Percentiles rank a stretch among this genome's conserved stretches.
Evolutionary conservation across 495 filamentous ascomycete species (phyloP).

Genomic region (Acidomyces sp.): DNA sequence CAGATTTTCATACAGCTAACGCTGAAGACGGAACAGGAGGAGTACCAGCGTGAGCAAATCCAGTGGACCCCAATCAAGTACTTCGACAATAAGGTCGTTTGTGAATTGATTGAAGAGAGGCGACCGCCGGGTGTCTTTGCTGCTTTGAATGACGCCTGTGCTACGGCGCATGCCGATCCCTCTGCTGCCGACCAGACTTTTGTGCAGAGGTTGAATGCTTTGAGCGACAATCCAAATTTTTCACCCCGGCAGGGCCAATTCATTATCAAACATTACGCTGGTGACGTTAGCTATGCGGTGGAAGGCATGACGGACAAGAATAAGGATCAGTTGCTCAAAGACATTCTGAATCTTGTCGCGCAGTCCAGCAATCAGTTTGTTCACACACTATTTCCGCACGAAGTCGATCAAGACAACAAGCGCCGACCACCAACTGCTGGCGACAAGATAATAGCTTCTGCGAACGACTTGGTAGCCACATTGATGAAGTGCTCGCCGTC

Average conservation of each 20-base stretch:
- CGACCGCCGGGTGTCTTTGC: constrained; percentile 90
- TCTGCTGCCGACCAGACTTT: constrained; percentile 91
- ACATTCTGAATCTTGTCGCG: constrained; percentile 75
- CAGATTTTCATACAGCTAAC: constrained; percentile 99
- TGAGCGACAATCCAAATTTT: constrained; percentile 79
- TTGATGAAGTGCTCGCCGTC: constrained; percentile 94
- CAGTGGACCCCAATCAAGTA: constrained; percentile 99
- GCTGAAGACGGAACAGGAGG: constrained; percentile 91
- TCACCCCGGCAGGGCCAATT: constrained; percentile 89
- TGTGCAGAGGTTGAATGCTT: constrained; percentile 76
- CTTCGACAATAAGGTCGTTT: constrained; percentile 99
- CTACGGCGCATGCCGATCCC: constrained; percentile 90
- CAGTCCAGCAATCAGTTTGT: constrained; percentile 74
- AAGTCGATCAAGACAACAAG: constrained; percentile 93
- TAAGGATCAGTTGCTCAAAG: constrained; percentile 94
- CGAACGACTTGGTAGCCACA: constrained; percentile 88
- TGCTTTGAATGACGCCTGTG: constrained; percentile 92
- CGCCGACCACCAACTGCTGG: constrained; percentile 87
- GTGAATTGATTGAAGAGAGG: constrained; percentile 88
- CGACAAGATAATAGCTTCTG: constrained; percentile 92
- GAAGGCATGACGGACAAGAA: constrained; percentile 99
- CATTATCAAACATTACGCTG: constrained; percentile 97
- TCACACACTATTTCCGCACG: constrained; percentile 75
- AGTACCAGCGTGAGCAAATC: constrained; percentile 93
- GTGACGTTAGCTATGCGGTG: constrained; percentile 90